Evolutionary conservation across 345 rosid species (phyloP).

Genomic region (Corchorus olitorius): DNA sequence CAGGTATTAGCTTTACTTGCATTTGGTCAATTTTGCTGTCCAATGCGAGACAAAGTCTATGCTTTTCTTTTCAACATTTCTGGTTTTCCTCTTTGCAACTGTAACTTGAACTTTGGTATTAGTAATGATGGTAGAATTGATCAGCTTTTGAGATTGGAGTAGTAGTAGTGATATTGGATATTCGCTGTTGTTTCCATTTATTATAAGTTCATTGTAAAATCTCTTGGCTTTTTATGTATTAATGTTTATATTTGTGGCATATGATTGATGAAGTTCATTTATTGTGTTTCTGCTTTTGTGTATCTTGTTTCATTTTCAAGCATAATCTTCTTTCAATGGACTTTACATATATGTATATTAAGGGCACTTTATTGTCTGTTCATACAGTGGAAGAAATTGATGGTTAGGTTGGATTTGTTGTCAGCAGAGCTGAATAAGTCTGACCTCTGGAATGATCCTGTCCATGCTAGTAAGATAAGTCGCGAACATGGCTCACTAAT

Average conservation of each 20-base stretch:
- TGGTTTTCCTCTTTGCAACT: neutral
- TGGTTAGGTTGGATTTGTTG: conserved; percentile 62
- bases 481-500: conserved; percentile 80
- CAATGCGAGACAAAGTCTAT: neutral
- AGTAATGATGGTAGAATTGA: neutral
- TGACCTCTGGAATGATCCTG: conserved; percentile 89
- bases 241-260: neutral
- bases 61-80: neutral
- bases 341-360: neutral
- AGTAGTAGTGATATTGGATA: neutral
- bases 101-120: neutral
- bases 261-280: conserved; percentile 10
- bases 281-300: neutral
- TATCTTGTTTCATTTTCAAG: neutral
- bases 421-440: conserved; percentile 70
- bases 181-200: neutral
- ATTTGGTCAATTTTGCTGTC: conserved; percentile 3
- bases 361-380: conserved; percentile 20
- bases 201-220: neutral
- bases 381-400: conserved; percentile 78
- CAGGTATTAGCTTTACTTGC: conserved; percentile 51
- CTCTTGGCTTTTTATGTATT: neutral
- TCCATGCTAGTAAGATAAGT: conserved; percentile 81
- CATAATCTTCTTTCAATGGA: conserved; percentile 1
- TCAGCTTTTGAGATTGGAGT: neutral